phyloP scores from a whole-genome alignment of 331 rosid genomes.

The Phaseolus coccineus region DNA sequence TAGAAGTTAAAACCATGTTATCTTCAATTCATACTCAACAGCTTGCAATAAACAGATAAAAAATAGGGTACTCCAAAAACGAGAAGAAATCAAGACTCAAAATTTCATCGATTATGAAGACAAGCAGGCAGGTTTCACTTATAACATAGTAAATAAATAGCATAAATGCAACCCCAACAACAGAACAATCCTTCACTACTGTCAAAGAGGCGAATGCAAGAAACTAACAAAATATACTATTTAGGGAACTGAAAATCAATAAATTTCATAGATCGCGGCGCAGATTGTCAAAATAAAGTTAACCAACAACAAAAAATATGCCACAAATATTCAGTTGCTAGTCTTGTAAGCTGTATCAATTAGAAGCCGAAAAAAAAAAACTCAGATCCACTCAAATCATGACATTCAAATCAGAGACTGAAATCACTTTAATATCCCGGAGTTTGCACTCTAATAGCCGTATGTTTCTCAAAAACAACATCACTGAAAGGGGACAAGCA shows the following conservation, averaged over 20 bases:
- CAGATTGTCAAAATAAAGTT: neutral
- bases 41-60: conserved; percentile 29
- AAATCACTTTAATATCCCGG: neutral
- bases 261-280: neutral
- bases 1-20: conserved; percentile 18
- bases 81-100: neutral
- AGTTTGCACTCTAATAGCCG: neutral
- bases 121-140: neutral
- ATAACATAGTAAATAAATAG: conserved; percentile 11
- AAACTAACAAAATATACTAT: neutral
- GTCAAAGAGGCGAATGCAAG: conserved; percentile 4
- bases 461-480: neutral
- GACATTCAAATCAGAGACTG: conserved; percentile 29
- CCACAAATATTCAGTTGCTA: neutral
- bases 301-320: conserved; percentile 17
- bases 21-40: conserved; percentile 24
- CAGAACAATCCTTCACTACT: neutral
- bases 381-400: conserved; percentile 13
- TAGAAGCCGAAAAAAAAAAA: neutral
- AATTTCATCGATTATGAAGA: neutral
- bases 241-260: conserved; percentile 14
- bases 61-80: neutral
- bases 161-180: conserved; percentile 4
- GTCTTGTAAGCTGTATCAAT: neutral
- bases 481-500: neutral